A percentile compares a stretch with the other conserved stretches of the same genome.
Evolutionary conservation across 352 stramenopile species (phyloP).

Genomic region (Detonula confervacea): DNA sequence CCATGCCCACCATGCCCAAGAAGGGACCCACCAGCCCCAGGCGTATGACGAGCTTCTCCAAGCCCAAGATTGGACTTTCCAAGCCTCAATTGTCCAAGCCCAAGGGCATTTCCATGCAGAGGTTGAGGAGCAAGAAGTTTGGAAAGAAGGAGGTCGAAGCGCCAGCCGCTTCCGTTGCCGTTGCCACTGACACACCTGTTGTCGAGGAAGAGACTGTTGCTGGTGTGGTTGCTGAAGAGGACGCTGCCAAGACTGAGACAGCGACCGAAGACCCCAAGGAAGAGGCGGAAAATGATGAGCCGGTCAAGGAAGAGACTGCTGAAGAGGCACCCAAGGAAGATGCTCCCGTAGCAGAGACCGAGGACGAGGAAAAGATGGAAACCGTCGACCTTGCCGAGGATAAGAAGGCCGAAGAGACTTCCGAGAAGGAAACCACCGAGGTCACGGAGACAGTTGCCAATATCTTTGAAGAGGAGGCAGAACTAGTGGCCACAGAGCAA

Average conservation of each 20-base stretch:
- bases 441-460: no score
- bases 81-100: not conserved
- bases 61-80: not conserved
- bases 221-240: no score
- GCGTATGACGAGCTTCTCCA: not conserved
- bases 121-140: no score
- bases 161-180: no score
- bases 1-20: not conserved
- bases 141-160: no score
- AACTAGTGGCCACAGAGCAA: no score
- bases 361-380: not conserved
- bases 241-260: not conserved
- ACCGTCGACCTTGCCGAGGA: not conserved
- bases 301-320: not conserved
- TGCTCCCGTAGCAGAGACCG: not conserved
- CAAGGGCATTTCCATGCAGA: no score
- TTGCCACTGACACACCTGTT: no score
- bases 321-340: not conserved
- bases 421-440: no score
- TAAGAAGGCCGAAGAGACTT: not conserved
- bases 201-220: no score
- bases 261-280: not conserved
- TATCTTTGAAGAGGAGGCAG: no score
- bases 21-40: not conserved
- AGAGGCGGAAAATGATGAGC: not conserved